Conservation (phyloP, 495 filamentous ascomycete species). For the Penicillium desertorum region DNA sequence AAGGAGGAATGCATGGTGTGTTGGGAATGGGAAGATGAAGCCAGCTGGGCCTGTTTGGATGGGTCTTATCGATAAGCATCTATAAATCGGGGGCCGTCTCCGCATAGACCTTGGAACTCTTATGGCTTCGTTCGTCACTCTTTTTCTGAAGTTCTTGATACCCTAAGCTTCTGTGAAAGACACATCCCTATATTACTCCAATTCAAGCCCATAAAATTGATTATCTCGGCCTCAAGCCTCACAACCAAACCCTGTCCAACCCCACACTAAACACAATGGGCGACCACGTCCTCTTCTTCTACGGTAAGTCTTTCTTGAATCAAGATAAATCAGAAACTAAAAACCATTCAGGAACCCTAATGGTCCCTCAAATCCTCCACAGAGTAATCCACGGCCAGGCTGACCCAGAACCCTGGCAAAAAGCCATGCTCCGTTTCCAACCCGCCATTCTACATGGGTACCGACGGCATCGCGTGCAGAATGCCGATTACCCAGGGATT, state of each 20-base stretch:
- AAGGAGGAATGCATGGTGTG: conserved; percentile 80
- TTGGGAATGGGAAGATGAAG: conserved; percentile 29
- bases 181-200: not conserved
- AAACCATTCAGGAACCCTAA: conserved; percentile 50
- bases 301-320: conserved; percentile 42
- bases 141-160: not conserved
- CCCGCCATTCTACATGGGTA: conserved; percentile 75
- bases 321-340: conserved; percentile 1
- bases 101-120: not conserved
- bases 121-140: not conserved
- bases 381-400: conserved; percentile 71
- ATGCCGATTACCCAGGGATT: conserved; percentile 86
- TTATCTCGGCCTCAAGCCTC: not conserved
- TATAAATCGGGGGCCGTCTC: conserved; percentile 2
- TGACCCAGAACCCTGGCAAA: conserved; percentile 50
- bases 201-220: not conserved
- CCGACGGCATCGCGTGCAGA: conserved; percentile 63
- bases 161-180: not conserved
- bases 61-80: conserved; percentile 25
- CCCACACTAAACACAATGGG: conserved; percentile 31
- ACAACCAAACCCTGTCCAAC: not conserved
- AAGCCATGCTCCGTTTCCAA: conserved; percentile 57
- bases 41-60: conserved; percentile 38
- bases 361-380: conserved; percentile 79
- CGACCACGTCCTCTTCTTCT: conserved; percentile 56